A percentile compares a stretch with the other conserved stretches of the same genome.
Evolutionary conservation across 129 eudicot species (phyloP).

Genomic region (Pseudognaphalium luteoalbum): DNA sequence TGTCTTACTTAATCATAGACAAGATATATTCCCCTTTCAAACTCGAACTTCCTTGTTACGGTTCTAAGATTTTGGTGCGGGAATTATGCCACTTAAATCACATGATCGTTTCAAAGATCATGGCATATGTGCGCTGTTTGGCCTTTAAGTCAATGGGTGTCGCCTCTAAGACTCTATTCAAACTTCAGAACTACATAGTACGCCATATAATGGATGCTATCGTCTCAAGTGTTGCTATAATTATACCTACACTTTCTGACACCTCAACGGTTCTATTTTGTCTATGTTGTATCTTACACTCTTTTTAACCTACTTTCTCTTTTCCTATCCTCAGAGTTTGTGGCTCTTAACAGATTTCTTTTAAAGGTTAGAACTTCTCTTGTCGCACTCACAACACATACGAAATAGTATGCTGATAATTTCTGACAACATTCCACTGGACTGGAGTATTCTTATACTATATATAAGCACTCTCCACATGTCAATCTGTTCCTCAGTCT

Average conservation of each 20-base stretch:
- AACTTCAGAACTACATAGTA: not conserved
- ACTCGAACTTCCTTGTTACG: not conserved
- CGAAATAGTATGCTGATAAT: not conserved
- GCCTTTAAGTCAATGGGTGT: not conserved
- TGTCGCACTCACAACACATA: not conserved
- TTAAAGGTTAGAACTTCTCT: constrained; percentile 68
- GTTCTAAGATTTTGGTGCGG: constrained; percentile 1
- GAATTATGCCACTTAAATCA: not conserved
- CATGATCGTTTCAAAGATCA: not conserved
- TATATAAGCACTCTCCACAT: not conserved
- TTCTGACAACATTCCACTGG: not conserved
- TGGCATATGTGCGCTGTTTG: not conserved
- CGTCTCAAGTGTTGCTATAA: constrained; percentile 1
- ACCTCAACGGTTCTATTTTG: not conserved
- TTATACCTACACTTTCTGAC: not conserved
- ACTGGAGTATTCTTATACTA: not conserved
- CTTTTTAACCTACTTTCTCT: constrained; percentile 26
- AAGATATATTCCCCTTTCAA: not conserved
- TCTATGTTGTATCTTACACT: constrained; percentile 22
- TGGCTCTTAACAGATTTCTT: constrained; percentile 87
- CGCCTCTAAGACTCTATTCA: not conserved
- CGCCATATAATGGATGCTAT: not conserved
- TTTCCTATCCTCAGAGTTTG: constrained; percentile 60
- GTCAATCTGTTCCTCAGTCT: not conserved
- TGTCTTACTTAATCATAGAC: not conserved